These are phyloP conservation scores for Macaranga tanarius DNA, from an alignment of 441 rosid genomes.

Conservation along the genomic window DNA sequence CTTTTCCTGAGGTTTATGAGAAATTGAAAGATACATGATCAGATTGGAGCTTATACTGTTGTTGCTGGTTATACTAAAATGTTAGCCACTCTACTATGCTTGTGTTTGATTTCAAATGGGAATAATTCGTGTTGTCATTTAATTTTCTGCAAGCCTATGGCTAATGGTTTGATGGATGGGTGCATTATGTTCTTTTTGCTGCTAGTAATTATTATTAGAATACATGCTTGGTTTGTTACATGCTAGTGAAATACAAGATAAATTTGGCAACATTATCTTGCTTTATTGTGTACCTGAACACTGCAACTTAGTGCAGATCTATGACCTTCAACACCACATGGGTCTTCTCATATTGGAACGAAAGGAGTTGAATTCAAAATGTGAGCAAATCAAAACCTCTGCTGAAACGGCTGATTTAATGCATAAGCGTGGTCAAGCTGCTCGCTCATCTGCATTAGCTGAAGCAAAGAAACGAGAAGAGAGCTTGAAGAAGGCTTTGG, in stretches of 20 bases:
- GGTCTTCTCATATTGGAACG: slow-evolving; percentile 85
- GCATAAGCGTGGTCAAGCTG: slow-evolving; percentile 62
- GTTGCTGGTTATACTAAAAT: neutral
- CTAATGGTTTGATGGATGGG: neutral
- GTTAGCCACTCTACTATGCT: neutral
- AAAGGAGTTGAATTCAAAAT: slow-evolving; percentile 53
- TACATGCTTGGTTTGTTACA: neutral
- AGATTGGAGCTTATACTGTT: neutral
- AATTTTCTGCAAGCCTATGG: neutral
- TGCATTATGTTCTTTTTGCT: neutral
- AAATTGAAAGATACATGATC: neutral
- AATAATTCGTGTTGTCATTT: neutral
- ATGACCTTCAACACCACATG: slow-evolving; percentile 93
- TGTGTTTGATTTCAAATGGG: neutral
- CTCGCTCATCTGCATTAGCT: slow-evolving; percentile 57
- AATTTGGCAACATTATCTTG: slow-evolving; percentile 2
- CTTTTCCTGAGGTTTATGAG: neutral
- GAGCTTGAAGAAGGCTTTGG: slow-evolving; percentile 74
- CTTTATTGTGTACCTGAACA: slow-evolving; percentile 6
- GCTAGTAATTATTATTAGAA: neutral
- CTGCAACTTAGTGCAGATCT: slow-evolving; percentile 44
- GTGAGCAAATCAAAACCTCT: slow-evolving; percentile 65
- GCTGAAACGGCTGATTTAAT: slow-evolving; percentile 59
- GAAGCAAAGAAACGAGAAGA: slow-evolving; percentile 84
- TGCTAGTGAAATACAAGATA: neutral